Evolutionary conservation across 306 rosid genomes (phyloP).

Genomic region (Prunus mira): DNA sequence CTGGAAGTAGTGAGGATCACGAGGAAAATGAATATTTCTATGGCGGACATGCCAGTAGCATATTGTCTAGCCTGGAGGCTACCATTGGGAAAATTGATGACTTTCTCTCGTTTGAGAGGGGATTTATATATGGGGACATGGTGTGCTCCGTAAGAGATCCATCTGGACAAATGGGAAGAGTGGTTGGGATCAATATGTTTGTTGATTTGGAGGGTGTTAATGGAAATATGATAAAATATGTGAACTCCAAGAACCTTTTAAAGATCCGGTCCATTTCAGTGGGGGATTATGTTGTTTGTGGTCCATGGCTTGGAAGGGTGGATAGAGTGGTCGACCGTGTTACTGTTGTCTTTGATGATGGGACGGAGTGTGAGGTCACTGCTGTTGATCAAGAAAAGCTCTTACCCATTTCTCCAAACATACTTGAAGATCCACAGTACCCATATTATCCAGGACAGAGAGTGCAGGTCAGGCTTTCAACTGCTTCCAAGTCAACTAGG

Average conservation of each 20-base stretch:
- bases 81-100: conserved; percentile 90
- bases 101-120: conserved; percentile 82
- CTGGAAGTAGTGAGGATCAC: conserved; percentile 75
- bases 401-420: conserved; percentile 53
- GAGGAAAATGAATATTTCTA: conserved; percentile 60
- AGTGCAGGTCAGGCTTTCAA: conserved; percentile 61
- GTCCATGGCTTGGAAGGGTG: conserved; percentile 90
- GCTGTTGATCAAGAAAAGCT: conserved; percentile 62
- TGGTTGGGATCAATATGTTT: conserved; percentile 54
- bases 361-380: conserved; percentile 57
- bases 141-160: conserved; percentile 63
- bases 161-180: conserved; percentile 87
- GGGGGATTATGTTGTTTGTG: conserved; percentile 72
- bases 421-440: conserved; percentile 80
- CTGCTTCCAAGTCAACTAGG: conserved; percentile 58
- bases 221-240: conserved; percentile 59
- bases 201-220: conserved; percentile 72
- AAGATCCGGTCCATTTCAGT: conserved; percentile 78
- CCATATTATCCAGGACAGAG: conserved; percentile 96
- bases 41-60: conserved; percentile 79
- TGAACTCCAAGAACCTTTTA: conserved; percentile 58
- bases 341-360: conserved; percentile 70
- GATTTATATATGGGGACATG: conserved; percentile 75
- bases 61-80: conserved; percentile 85
- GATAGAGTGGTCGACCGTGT: conserved; percentile 70